phyloP scores from a whole-genome alignment of 2,329 filamentous ascomycete genomes.

The Furcasterigmium furcatum region DNA sequence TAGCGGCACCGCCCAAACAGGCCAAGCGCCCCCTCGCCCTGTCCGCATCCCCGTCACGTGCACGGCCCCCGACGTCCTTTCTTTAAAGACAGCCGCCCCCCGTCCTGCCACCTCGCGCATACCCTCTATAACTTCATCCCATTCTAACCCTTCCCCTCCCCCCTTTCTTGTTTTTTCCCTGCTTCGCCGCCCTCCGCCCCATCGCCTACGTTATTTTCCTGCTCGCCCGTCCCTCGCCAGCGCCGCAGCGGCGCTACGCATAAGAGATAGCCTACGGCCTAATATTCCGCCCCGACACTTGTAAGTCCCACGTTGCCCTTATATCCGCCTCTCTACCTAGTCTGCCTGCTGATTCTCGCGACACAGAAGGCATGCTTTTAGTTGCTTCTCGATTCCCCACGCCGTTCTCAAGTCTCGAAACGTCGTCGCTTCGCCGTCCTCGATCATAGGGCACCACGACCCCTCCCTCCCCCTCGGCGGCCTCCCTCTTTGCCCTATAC shows the following conservation, averaged over 20 bases:
- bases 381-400: background rate
- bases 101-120: background rate
- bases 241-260: background rate
- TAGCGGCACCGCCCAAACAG: background rate
- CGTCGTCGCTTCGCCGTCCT: conserved; percentile 2
- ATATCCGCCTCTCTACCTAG: background rate
- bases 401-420: background rate
- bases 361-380: background rate
- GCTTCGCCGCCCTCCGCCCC: background rate
- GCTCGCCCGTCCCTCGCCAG: background rate
- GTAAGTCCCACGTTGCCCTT: background rate
- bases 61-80: background rate
- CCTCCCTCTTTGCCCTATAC: background rate
- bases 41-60: background rate
- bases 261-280: background rate
- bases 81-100: background rate
- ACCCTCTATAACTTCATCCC: background rate
- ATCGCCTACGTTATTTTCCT: background rate
- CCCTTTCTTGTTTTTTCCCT: background rate
- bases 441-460: conserved; percentile 5
- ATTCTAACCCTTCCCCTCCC: background rate
- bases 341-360: background rate
- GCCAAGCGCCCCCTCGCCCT: background rate
- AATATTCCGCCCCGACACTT: background rate
- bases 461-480: background rate